Percentiles rank a stretch among this genome's conserved stretches.
These are phyloP conservation scores for Physcia stellaris DNA, from an alignment of 495 filamentous ascomycete species.

Conservation along the genomic window DNA sequence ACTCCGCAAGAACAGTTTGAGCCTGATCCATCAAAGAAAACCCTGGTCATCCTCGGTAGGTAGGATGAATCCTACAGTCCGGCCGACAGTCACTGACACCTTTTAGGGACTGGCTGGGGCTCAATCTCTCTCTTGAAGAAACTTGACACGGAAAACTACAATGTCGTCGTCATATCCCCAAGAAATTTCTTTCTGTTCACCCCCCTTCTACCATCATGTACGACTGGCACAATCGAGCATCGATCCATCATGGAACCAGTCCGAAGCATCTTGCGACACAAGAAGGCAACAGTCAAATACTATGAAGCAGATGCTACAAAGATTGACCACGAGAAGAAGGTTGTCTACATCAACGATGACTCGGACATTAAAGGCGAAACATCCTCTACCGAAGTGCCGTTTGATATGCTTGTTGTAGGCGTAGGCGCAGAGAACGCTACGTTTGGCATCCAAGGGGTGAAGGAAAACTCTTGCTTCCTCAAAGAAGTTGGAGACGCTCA, in stretches of 20 bases:
- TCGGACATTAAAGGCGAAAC: slow-evolving; percentile 84
- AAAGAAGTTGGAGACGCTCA: slow-evolving; percentile 97
- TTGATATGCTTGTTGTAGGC: slow-evolving; percentile 95
- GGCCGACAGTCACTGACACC: slow-evolving; percentile 7
- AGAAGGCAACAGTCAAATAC: slow-evolving; percentile 81
- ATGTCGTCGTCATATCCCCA: slow-evolving; percentile 87
- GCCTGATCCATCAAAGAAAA: slow-evolving; percentile 87
- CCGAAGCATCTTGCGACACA: slow-evolving; percentile 84
- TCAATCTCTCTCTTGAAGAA: slow-evolving; percentile 95
- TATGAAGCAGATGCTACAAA: slow-evolving; percentile 97
- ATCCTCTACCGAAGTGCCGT: slow-evolving; percentile 76
- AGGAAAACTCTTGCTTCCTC: slow-evolving; percentile 91
- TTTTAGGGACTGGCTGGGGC: slow-evolving; percentile 84
- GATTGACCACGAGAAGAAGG: slow-evolving; percentile 83
- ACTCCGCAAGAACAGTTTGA: slow-evolving; percentile 68
- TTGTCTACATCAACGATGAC: slow-evolving; percentile 78
- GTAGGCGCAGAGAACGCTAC: slow-evolving; percentile 98
- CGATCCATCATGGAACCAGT: slow-evolving; percentile 99
- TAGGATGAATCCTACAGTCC: not conserved
- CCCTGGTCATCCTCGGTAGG: slow-evolving; percentile 87
- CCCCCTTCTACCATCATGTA: slow-evolving; percentile 89
- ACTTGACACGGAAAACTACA: slow-evolving; percentile 96
- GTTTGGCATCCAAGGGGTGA: slow-evolving; percentile 92
- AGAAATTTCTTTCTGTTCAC: slow-evolving; percentile 99
- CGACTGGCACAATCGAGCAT: slow-evolving; percentile 93